Conservation (phyloP, 768 basidiomycete genomes). For the Rhizopogon vinicolor region DNA sequence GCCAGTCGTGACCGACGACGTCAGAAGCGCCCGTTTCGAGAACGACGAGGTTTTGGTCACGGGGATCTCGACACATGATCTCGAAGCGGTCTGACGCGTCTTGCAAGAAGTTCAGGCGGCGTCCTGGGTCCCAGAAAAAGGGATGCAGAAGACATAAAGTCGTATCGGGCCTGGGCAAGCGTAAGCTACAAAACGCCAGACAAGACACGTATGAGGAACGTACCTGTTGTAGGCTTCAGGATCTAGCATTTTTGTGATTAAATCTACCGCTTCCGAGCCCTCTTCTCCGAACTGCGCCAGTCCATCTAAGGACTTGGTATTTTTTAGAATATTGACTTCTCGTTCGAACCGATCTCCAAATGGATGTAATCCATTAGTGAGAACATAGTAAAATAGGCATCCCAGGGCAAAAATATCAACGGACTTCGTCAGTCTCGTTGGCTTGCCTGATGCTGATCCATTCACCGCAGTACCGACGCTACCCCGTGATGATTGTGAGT, state of each 20-base stretch:
- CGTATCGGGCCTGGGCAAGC: slow-evolving; percentile 70
- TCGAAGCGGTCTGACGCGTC: slow-evolving; percentile 98
- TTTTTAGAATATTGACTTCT: slow-evolving; percentile 90
- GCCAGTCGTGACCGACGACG: slow-evolving; percentile 92
- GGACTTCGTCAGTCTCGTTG: slow-evolving; percentile 82
- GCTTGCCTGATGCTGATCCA: slow-evolving; percentile 35
- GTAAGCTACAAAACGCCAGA: slow-evolving; percentile 4
- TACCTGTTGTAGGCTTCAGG: slow-evolving; percentile 74
- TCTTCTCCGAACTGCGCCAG: slow-evolving; percentile 87
- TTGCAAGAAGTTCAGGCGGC: slow-evolving; percentile 89
- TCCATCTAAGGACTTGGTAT: slow-evolving; percentile 63
- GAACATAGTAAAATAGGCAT: slow-evolving; percentile 90
- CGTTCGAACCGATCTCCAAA: slow-evolving; percentile 92
- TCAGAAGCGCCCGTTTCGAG: slow-evolving; percentile 66
- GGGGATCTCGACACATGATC: slow-evolving; percentile 93
- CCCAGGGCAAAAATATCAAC: slow-evolving; percentile 97
- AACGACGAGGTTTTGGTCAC: slow-evolving; percentile 65
- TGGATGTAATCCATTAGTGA: slow-evolving; percentile 89
- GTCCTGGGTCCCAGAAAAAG: slow-evolving; percentile 92
- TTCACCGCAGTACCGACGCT: slow-evolving; percentile 49
- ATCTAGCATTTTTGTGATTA: slow-evolving; percentile 77
- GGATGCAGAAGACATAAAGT: slow-evolving; percentile 86
- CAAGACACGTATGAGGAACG: slow-evolving; percentile 19
- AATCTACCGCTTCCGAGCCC: slow-evolving; percentile 81
- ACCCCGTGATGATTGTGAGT: slow-evolving; percentile 62